These are phyloP conservation scores for Trichoderma hamatum DNA, from an alignment of 2,329 filamentous ascomycete species.

Conservation along the genomic window DNA sequence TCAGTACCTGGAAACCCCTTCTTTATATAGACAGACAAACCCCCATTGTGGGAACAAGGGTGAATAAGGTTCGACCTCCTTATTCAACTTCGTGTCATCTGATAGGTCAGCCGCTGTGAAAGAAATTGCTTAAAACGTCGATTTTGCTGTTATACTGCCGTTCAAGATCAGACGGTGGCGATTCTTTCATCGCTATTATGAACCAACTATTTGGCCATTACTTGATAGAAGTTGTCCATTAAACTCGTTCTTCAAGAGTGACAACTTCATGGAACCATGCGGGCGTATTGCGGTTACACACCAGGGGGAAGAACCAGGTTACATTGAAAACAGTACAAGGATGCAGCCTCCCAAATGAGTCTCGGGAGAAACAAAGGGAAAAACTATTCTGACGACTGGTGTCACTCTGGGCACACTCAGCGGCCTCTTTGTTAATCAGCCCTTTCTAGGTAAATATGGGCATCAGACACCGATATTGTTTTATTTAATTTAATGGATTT, in stretches of 20 bases:
- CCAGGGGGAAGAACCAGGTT: not conserved
- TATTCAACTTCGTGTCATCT: not conserved
- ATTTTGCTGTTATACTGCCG: not conserved
- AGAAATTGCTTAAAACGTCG: not conserved
- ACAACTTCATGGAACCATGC: not conserved
- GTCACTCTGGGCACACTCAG: conserved; percentile 46
- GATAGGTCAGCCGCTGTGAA: not conserved
- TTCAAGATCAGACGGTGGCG: not conserved
- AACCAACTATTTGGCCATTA: not conserved
- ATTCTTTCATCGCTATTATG: too few species aligned
- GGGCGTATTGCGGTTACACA: not conserved
- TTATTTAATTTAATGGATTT: not conserved
- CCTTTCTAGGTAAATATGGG: too few species aligned
- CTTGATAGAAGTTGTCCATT: not conserved
- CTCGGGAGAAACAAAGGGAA: conserved; percentile 35
- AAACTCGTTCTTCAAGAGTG: not conserved
- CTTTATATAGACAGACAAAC: not conserved
- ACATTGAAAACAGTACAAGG: not conserved
- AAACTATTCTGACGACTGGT: conserved; percentile 47
- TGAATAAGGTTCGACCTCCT: not conserved
- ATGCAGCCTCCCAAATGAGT: not conserved
- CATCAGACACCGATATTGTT: not conserved
- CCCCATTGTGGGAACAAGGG: not conserved
- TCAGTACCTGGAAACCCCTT: not conserved
- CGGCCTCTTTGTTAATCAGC: conserved; percentile 38